phyloP scores from a whole-genome alignment of 192 early-diverging fungal species.

The Rhizoclosmatium globosum region DNA sequence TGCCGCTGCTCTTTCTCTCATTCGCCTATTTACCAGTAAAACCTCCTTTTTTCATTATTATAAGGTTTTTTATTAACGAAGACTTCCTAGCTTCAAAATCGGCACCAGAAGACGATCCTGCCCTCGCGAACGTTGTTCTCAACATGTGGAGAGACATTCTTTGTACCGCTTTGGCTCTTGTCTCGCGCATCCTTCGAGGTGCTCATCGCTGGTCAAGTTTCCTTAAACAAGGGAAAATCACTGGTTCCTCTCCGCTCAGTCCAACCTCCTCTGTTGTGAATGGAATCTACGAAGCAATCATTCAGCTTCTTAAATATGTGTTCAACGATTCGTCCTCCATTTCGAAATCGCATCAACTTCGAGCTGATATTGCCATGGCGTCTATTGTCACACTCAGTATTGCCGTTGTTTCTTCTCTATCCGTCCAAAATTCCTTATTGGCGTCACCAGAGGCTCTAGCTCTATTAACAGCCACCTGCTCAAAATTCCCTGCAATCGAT shows the following conservation, averaged over 20 bases:
- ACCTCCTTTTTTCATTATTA: neutral
- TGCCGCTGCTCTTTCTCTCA: constrained; percentile 1
- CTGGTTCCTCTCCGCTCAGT: neutral
- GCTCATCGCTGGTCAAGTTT: neutral
- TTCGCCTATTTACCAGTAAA: constrained; percentile 11
- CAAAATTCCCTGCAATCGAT: neutral
- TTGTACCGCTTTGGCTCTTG: neutral
- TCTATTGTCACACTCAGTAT: neutral
- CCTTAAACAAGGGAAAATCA: neutral
- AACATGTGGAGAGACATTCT: constrained; percentile 18
- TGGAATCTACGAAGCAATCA: neutral
- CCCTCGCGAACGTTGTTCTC: neutral
- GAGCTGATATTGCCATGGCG: neutral
- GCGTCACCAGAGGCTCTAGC: neutral
- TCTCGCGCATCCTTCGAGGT: constrained; percentile 7
- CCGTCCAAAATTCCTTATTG: neutral
- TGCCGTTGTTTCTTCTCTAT: neutral
- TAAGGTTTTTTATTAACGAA: too few relatives aligned
- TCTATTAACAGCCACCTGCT: neutral
- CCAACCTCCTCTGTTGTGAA: neutral
- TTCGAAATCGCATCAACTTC: neutral
- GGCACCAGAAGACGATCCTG: neutral
- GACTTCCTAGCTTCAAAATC: neutral
- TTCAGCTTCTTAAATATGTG: neutral
- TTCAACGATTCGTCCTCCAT: neutral